Base-by-base conservation (phyloP, 78 protist genomes). In the Dictyostelium firmibasis region DNA sequence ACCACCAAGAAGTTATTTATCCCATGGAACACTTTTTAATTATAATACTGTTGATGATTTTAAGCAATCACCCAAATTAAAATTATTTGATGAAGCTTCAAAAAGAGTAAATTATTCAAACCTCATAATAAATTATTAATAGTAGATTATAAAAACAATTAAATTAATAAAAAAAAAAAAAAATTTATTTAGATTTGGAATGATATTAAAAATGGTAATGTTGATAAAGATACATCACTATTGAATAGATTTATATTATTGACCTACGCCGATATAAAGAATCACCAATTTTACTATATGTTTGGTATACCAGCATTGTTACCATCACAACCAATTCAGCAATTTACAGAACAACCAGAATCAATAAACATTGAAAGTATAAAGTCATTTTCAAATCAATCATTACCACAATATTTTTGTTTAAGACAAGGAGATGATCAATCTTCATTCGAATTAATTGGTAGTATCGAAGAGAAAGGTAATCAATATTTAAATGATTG, bases 241-340 rank as follows among this genome's bases (percentile, higher is more conserved):
- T 92, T 98, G 35, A 8, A 7, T 33, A 89, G 94, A 74, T 97
- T 97, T 86, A 81, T 97, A 10, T 62, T 97, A 38, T 67, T 97
- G 41, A 81, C 99, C 14, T 97, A 27, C 81, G 98, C 99, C 11
- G 97, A 98, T 79, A 91, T 98, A 27, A 98, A 98, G 93, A 95
- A 93, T 83, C 96, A 96, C 91, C 31, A 50, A 47, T 98, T 81
- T 81, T 84, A 82, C 70, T 98, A 97, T 97, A 14, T 81, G 53
- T 96, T 97, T 77, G 98, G 97, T 76, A 95, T 98, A 57, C 99
- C 99, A 9, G 98, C 98, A 64, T 41, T 93, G 14, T 44, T 70
- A 53, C 84, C 86, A 79, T 41, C 69, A 23, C 67, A 81, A 67
- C 97, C 96, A 27, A 35, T 86, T 38, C 85, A 69, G 76, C 31